Evolutionary conservation across 306 rosid genomes (phyloP).

Genomic region (Acacia crassicarpa): DNA sequence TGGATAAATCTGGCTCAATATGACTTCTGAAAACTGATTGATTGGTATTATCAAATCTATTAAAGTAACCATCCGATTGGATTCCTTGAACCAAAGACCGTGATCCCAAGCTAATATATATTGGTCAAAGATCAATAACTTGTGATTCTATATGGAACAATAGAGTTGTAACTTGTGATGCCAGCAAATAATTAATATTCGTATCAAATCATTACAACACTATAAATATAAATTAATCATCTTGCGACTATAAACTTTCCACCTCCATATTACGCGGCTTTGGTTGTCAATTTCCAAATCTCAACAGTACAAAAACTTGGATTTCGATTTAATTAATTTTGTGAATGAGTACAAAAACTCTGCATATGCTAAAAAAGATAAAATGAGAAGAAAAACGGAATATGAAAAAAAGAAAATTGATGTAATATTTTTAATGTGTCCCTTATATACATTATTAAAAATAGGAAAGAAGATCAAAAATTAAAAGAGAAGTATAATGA

Average conservation of each 20-base stretch:
- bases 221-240: not conserved
- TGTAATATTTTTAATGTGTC: not conserved
- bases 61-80: not conserved
- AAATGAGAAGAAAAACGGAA: not conserved
- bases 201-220: not conserved
- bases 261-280: not conserved
- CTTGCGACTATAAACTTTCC: not conserved
- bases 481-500: too few relatives aligned
- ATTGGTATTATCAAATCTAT: too few relatives aligned
- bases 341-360: too few relatives aligned
- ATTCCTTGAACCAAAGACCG: not conserved
- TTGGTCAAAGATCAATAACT: not conserved
- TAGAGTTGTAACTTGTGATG: not conserved
- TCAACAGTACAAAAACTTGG: not conserved
- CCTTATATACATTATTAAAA: too few relatives aligned
- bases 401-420: too few relatives aligned
- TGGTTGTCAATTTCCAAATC: not conserved
- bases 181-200: not conserved
- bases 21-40: not conserved
- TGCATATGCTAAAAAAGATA: not conserved
- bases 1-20: not conserved
- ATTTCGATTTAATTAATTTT: not conserved
- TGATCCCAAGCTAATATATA: not conserved
- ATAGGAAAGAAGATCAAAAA: not conserved
- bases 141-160: not conserved